A percentile compares a stretch with the other conserved stretches of the same genome.
phyloP scores from a whole-genome alignment of 169 alveolate species.

The Babesia microti region DNA sequence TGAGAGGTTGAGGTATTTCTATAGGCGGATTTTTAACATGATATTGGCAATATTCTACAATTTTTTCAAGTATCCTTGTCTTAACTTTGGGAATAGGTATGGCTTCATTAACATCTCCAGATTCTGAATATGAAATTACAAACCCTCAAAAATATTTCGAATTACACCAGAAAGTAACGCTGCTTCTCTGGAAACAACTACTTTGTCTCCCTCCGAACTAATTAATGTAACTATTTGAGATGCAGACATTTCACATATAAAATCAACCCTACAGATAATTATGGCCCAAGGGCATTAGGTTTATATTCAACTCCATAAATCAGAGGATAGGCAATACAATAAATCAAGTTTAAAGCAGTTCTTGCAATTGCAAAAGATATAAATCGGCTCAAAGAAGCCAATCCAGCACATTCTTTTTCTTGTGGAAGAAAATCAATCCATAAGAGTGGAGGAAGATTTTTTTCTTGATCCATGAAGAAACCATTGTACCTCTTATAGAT shows the following conservation, averaged over 20 bases:
- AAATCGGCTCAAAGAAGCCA: conserved; percentile 35
- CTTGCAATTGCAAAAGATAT: conserved; percentile 26
- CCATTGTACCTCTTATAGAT: too few relatives aligned
- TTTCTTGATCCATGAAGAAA: too few relatives aligned
- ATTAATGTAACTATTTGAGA: conserved; percentile 64
- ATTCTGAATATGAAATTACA: conserved; percentile 5
- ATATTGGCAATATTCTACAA: conserved; percentile 81
- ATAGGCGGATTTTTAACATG: conserved; percentile 80
- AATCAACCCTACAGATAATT: not conserved
- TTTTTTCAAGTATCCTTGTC: conserved; percentile 70
- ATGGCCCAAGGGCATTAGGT: not conserved
- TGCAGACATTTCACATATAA: conserved; percentile 12
- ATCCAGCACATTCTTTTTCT: too few relatives aligned
- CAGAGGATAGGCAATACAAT: conserved; percentile 21
- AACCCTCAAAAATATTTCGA: conserved; percentile 79
- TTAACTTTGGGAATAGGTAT: conserved; percentile 86
- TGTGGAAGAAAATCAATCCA: too few relatives aligned
- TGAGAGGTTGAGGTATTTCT: conserved; percentile 88
- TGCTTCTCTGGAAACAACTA: conserved; percentile 76
- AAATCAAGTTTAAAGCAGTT: conserved; percentile 21
- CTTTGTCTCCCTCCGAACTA: conserved; percentile 77
- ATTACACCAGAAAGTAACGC: conserved; percentile 75
- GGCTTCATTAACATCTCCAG: conserved; percentile 60
- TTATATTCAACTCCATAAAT: not conserved
- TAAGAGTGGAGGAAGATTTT: too few relatives aligned